Percentiles rank a stretch among this genome's conserved stretches.
phyloP scores from a whole-genome alignment of 345 rosid species.

The Citrus australasica region DNA sequence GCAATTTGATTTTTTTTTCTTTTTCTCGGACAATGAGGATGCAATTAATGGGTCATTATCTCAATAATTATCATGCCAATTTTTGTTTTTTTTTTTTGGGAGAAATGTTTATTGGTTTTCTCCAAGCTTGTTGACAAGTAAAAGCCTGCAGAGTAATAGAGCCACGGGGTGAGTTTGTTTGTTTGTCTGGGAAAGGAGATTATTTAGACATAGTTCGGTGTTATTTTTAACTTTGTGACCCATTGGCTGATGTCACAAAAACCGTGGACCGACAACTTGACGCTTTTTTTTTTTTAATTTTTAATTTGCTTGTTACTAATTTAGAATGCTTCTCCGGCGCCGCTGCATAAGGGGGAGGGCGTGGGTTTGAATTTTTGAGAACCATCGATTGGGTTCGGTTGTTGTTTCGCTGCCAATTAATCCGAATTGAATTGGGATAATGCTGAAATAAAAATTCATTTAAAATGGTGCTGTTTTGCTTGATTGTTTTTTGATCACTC shows the following conservation, averaged over 20 bases:
- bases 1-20: constrained; percentile 11
- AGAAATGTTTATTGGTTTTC: constrained; percentile 1
- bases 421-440: too few species aligned
- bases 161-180: constrained; percentile 1
- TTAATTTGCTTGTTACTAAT: neutral
- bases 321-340: neutral
- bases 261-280: neutral
- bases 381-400: too few species aligned
- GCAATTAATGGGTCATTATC: constrained; percentile 19
- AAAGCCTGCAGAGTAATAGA: constrained; percentile 29
- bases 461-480: too few species aligned
- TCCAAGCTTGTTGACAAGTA: constrained; percentile 19
- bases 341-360: neutral
- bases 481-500: too few species aligned
- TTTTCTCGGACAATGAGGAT: constrained; percentile 25
- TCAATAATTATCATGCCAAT: constrained; percentile 18
- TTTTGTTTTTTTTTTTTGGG: neutral
- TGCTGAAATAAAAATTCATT: too few species aligned
- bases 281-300: too few species aligned
- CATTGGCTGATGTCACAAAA: neutral
- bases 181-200: constrained; percentile 4
- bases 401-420: too few species aligned
- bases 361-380: too few species aligned
- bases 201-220: neutral
- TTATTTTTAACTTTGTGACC: neutral